These are phyloP conservation scores for Iris macrosiphon DNA, from an alignment of 106 monocot genomes.

Conservation along the genomic window DNA sequence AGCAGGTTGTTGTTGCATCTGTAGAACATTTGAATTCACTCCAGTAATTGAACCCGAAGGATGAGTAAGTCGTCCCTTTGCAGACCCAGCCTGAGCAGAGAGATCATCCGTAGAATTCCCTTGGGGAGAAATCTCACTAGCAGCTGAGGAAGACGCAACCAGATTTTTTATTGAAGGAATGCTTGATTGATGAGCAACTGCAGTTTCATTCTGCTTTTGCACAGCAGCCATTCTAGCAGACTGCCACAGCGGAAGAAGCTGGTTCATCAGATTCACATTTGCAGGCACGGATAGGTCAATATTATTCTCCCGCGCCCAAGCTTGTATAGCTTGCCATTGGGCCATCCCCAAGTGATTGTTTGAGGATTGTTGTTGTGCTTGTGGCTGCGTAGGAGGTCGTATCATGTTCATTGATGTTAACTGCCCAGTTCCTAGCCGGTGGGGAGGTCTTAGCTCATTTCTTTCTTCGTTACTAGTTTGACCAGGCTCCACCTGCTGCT, in stretches of 20 bases:
- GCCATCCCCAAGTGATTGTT: slow-evolving; percentile 48
- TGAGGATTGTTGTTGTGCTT: slow-evolving; percentile 28
- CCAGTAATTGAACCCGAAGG: slow-evolving; percentile 9
- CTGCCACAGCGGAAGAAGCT: slow-evolving; percentile 63
- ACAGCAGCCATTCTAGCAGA: slow-evolving; percentile 31
- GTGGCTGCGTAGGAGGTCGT: slow-evolving; percentile 36
- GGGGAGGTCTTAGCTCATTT: slow-evolving; percentile 37
- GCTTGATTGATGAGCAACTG: slow-evolving; percentile 16
- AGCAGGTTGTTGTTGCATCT: slow-evolving; percentile 33
- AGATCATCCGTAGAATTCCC: slow-evolving; percentile 27
- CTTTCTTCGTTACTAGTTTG: slow-evolving; percentile 30
- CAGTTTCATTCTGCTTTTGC: slow-evolving; percentile 45
- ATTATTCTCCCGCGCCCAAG: slow-evolving; percentile 79
- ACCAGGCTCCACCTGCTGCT: slow-evolving; percentile 30
- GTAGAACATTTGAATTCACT: slow-evolving; percentile 20
- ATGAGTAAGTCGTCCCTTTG: slow-evolving; percentile 20
- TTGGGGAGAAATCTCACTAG: slow-evolving; percentile 52
- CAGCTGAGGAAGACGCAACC: slow-evolving; percentile 34
- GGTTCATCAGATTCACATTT: slow-evolving; percentile 57
- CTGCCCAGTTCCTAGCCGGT: slow-evolving; percentile 29
- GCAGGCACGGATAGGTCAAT: slow-evolving; percentile 76
- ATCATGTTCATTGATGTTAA: slow-evolving; percentile 22
- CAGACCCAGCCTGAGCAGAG: slow-evolving; percentile 26
- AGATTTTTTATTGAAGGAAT: slow-evolving; percentile 30
- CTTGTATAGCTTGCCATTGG: slow-evolving; percentile 66